Percentiles rank a stretch among this genome's conserved stretches.
These are phyloP conservation scores for Nyctanthes arbortristis DNA, from an alignment of 257 asterid species.

Conservation along the genomic window DNA sequence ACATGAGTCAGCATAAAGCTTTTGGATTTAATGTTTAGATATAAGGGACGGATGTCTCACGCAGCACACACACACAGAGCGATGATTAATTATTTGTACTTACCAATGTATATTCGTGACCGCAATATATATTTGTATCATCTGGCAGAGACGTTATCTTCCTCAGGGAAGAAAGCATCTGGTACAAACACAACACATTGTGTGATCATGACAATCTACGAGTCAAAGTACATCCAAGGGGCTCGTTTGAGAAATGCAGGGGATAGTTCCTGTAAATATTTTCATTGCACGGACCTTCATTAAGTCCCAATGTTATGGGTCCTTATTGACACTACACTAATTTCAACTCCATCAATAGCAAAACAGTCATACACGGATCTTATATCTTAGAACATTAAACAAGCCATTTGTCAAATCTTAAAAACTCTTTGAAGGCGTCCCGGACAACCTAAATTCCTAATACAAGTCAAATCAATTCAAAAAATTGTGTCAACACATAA, in stretches of 20 bases:
- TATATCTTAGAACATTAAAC: neutral
- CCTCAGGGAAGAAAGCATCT: conserved; percentile 81
- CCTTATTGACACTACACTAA: too few relatives aligned
- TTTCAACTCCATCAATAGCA: neutral
- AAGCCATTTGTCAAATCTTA: neutral
- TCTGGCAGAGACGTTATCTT: conserved; percentile 80
- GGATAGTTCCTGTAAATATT: too few relatives aligned
- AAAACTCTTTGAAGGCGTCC: too few relatives aligned
- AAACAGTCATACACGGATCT: neutral
- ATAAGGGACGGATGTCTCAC: too few relatives aligned
- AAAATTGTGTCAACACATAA: too few relatives aligned
- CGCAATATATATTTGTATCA: conserved; percentile 79
- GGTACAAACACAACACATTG: conserved; percentile 31
- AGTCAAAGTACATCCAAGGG: too few relatives aligned
- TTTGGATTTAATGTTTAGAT: conserved; percentile 14
- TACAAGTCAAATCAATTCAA: neutral
- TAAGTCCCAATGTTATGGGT: too few relatives aligned
- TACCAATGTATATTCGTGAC: conserved; percentile 95
- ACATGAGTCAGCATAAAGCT: conserved; percentile 15
- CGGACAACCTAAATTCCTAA: neutral
- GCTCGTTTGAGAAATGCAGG: too few relatives aligned
- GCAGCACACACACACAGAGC: too few relatives aligned
- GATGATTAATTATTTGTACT: conserved; percentile 6
- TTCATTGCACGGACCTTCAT: too few relatives aligned
- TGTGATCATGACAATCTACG: conserved; percentile 4